These are phyloP conservation scores for Aspergillus sp. DNA, from an alignment of 2,329 filamentous ascomycete species.

Conservation along the genomic window DNA sequence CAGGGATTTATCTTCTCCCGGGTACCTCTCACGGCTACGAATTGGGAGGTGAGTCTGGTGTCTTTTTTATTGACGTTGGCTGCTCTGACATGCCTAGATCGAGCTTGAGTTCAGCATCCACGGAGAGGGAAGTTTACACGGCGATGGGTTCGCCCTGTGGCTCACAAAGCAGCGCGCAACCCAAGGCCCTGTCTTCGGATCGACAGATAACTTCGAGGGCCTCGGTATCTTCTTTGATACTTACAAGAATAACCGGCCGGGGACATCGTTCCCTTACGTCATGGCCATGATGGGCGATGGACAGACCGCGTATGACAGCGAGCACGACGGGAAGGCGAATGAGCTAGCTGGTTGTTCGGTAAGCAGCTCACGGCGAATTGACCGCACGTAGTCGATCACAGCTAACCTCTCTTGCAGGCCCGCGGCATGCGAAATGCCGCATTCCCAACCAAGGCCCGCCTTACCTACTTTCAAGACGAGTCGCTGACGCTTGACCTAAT, in stretches of 20 bases:
- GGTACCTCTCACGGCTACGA: constrained; percentile 89
- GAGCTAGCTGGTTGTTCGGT: constrained; percentile 89
- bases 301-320: constrained; percentile 79
- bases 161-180: constrained; percentile 84
- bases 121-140: constrained; percentile 80
- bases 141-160: constrained; percentile 97
- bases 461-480: constrained; percentile 97
- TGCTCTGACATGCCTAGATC: constrained; percentile 43
- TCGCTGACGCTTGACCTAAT: constrained; percentile 80
- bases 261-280: constrained; percentile 90
- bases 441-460: constrained; percentile 70
- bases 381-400: too few species aligned
- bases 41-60: constrained; percentile 64
- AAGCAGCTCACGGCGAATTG: constrained; percentile 18
- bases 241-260: constrained; percentile 98
- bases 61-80: not conserved
- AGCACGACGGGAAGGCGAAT: constrained; percentile 84
- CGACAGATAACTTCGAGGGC: constrained; percentile 80
- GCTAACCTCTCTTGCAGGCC: constrained; percentile 40
- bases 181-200: constrained; percentile 77
- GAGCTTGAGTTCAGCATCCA: constrained; percentile 92
- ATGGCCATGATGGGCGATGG: constrained; percentile 98
- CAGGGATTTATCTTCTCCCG: constrained; percentile 89
- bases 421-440: constrained; percentile 74
- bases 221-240: constrained; percentile 95